phyloP scores from a whole-genome alignment of 208 protist genomes.

The Phytomonas francai region DNA sequence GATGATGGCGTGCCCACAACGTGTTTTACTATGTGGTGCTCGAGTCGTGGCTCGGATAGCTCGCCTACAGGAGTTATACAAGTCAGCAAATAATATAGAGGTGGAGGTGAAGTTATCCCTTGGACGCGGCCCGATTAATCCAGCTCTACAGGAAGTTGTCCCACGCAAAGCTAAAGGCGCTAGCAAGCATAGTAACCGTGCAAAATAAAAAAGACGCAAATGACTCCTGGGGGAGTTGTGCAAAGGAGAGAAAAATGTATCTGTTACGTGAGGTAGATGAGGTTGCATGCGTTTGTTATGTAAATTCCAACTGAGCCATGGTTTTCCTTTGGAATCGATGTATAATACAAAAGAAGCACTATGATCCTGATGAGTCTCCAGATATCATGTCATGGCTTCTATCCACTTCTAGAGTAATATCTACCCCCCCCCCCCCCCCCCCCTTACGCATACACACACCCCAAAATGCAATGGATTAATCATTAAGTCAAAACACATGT shows the following conservation, averaged over 20 bases:
- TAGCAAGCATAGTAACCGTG: neutral
- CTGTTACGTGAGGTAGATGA: neutral
- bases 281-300: neutral
- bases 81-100: neutral
- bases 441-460: no score
- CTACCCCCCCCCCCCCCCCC: neutral
- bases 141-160: neutral
- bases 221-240: neutral
- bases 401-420: neutral
- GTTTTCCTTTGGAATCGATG: neutral
- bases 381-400: neutral
- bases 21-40: neutral
- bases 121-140: neutral
- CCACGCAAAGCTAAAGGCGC: neutral
- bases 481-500: neutral
- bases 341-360: neutral
- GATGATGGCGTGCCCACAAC: neutral
- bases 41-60: neutral
- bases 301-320: neutral
- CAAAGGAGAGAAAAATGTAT: neutral
- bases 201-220: neutral
- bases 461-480: neutral
- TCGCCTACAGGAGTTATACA: neutral
- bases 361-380: neutral
- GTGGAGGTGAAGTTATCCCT: neutral